Evolutionary conservation across 345 rosid genomes (phyloP).

Genomic region (Erysimum cheiranthoides): DNA sequence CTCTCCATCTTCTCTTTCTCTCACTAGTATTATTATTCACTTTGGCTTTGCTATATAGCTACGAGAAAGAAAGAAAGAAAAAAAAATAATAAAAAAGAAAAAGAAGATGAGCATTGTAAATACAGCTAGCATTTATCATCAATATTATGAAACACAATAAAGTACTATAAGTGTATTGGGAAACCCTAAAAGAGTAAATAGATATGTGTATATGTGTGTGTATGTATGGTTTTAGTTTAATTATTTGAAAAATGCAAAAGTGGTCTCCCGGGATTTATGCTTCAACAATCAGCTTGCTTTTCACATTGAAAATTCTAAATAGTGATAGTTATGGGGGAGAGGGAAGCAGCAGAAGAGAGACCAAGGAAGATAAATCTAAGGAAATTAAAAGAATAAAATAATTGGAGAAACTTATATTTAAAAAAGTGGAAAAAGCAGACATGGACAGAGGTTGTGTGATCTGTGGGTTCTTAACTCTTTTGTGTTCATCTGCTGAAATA

Average conservation of each 20-base stretch:
- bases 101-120: constrained; percentile 34
- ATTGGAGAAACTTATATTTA: constrained; percentile 5
- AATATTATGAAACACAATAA: constrained; percentile 47
- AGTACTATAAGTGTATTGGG: constrained; percentile 40
- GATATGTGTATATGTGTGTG: constrained; percentile 2
- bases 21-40: constrained; percentile 47
- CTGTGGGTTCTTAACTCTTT: constrained; percentile 52
- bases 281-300: constrained; percentile 68
- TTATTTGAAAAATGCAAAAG: constrained; percentile 41
- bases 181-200: constrained; percentile 48
- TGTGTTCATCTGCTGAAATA: constrained; percentile 40
- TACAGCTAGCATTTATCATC: constrained; percentile 51
- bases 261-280: constrained; percentile 95
- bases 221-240: not conserved
- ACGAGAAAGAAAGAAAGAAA: constrained; percentile 18
- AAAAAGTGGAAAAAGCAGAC: constrained; percentile 42
- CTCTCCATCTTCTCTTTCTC: constrained; percentile 65
- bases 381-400: not conserved
- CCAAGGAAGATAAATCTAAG: constrained; percentile 35
- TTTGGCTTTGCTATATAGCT: constrained; percentile 55
- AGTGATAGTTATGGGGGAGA: constrained; percentile 50
- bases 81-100: not conserved
- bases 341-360: constrained; percentile 44
- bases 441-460: constrained; percentile 50
- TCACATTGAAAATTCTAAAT: constrained; percentile 58